Evolutionary conservation across 2,329 filamentous ascomycete genomes (phyloP), one percentile per base, ranked within the genome.

Genomic region (Pyrenophora seminiperda): DNA sequence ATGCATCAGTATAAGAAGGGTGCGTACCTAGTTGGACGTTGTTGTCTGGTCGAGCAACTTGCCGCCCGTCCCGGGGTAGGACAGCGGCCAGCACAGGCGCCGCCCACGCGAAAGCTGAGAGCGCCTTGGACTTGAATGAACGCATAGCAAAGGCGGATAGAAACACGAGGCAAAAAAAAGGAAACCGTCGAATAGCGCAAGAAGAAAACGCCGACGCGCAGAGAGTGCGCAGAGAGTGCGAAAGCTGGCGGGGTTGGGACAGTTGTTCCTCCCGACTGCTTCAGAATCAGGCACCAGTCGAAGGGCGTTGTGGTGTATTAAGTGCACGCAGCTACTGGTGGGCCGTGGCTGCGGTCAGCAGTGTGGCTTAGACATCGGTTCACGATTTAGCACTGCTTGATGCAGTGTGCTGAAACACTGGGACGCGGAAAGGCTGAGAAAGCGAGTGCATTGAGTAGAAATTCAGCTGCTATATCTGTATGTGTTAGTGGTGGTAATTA

Each of bases 201-300:
- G 32, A 30, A 22, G 9, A 11, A 22, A 18, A 58, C 29, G 18
- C 57, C 41, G 41, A 38, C 54, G 40, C 50, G 56, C 56, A 62
- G 49, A 49, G 41, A 55, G 51, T 54, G 40, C 50, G 56, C 56
- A 62, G 49, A 49, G 41, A 55, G 51, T 54, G 59, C 55, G 51
- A 57, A 48, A 46, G 47, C 41, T 50, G 51, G 46, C 41, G 48
- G 54, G 51, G 50, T 48, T 53, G 52, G 50, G 49, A 61, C 44
- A 65, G 55, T 45, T 54, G 54, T 58, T 57, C 52, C 48, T 58
- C 56, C 52, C 48, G 57, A 47, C 50, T 41, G 41, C 32, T 32
- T 37, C 30, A 20, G 36, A 41, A 65, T 68, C 65, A 71, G 68
- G 68, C 68, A 70, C 68, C 68, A 64, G 67, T 56, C 50, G 50